Conservation (phyloP, 2,329 filamentous ascomycete genomes). For the Penicillium sp. region DNA sequence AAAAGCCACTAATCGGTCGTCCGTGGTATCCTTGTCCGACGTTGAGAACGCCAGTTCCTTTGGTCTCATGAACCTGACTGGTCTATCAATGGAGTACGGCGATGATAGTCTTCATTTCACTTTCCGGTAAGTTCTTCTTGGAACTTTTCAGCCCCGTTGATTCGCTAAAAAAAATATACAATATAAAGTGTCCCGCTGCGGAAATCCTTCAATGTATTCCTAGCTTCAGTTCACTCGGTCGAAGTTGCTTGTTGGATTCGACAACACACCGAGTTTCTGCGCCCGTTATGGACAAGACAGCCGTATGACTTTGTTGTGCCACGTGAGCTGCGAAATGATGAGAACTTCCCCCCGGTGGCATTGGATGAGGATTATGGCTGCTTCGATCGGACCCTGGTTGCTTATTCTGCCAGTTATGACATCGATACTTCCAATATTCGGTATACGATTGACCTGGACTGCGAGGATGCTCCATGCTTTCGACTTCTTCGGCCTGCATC, state of each 20-base stretch:
- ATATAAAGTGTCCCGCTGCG: conserved; percentile 58
- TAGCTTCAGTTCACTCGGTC: conserved; percentile 63
- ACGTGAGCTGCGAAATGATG: conserved; percentile 51
- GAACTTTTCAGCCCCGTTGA: neutral
- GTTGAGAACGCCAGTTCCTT: conserved; percentile 54
- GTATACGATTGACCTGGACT: conserved; percentile 60
- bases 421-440: conserved; percentile 65
- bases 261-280: conserved; percentile 60
- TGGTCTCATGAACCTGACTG: conserved; percentile 62
- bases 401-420: conserved; percentile 68
- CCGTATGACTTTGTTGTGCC: conserved; percentile 64
- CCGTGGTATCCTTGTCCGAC: conserved; percentile 54
- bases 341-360: conserved; percentile 46
- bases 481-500: conserved; percentile 58
- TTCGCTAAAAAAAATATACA: conserved; percentile 1
- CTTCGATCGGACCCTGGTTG: conserved; percentile 66
- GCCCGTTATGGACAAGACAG: conserved; percentile 64
- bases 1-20: conserved; percentile 54
- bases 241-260: conserved; percentile 64
- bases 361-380: conserved; percentile 59
- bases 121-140: conserved; percentile 50
- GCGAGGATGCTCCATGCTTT: conserved; percentile 67
- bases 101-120: conserved; percentile 67
- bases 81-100: conserved; percentile 57
- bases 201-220: conserved; percentile 54